A percentile compares a stretch with the other conserved stretches of the same genome.
phyloP scores from a whole-genome alignment of 805 yeast genomes.

The Cyberlindnera petersonii region DNA sequence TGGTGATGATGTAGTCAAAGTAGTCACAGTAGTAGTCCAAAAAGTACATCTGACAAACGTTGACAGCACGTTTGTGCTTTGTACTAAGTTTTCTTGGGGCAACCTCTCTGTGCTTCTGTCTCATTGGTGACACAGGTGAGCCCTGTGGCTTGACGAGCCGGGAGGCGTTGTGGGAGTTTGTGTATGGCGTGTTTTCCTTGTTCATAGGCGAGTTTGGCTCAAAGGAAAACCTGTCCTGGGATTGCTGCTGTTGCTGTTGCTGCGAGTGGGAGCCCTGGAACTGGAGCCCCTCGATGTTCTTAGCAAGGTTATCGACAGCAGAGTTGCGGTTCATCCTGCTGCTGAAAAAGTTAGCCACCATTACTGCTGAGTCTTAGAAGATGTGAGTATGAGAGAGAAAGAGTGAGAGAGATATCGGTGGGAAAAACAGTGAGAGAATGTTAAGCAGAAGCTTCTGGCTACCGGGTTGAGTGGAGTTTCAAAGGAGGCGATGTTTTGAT shows the following conservation, averaged over 20 bases:
- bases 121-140: constrained; percentile 12
- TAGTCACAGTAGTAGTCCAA: constrained; percentile 94
- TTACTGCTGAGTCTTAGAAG: too few relatives aligned
- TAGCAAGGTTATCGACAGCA: constrained; percentile 26
- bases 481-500: constrained; percentile 2
- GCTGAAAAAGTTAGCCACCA: constrained; percentile 30
- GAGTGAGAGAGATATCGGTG: too few relatives aligned
- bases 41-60: constrained; percentile 91
- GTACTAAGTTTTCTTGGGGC: constrained; percentile 15
- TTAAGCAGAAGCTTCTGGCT: too few relatives aligned
- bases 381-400: too few relatives aligned
- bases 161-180: constrained; percentile 25
- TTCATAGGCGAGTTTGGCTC: constrained; percentile 37
- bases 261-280: too few relatives aligned
- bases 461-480: not conserved
- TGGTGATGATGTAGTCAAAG: constrained; percentile 84
- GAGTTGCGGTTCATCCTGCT: constrained; percentile 17
- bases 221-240: constrained; percentile 26
- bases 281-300: constrained; percentile 28
- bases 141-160: constrained; percentile 18
- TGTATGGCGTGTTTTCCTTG: constrained; percentile 38
- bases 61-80: constrained; percentile 79
- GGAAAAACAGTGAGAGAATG: too few relatives aligned
- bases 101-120: constrained; percentile 9
- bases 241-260: constrained; percentile 2